Evolutionary conservation across 257 asterid genomes (phyloP), one percentile per base, ranked within the genome.

Genomic region (Lycium ferocissimum): DNA sequence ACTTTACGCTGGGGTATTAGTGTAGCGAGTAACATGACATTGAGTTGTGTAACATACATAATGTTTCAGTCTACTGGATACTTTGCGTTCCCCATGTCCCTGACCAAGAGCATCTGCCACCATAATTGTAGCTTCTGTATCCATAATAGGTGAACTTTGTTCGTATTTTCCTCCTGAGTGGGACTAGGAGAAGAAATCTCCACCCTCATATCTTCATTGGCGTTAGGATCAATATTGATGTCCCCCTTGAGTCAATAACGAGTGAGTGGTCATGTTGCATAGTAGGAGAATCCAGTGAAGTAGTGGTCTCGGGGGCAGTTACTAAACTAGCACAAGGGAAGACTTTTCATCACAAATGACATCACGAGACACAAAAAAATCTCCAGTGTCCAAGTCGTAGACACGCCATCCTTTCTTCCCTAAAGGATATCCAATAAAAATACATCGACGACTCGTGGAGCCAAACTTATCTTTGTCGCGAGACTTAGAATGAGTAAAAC

Each of bases 371-470:
- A 84, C 78, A 84, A 84, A 73, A 22, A 2, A 0, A 11, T 59
- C 47, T 2, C 1, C 14, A 22, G 58, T 61, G 0, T 79, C 71
- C 9, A 63, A 26, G 49, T 61, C 82, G 57, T 51, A 71, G 3
- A 72, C 5, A 2, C 14, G 0, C 75, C 61, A 71, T 9, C 81
- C 80, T 51, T 38, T 72, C 12, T 84, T 37, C 2, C 45, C 59
- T 2, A 9, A 58, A 2, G 86, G 83, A 20, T 84, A 84, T 3
- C 82, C 75, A 54, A 54, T 2, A 37, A 83, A 83, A 9, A 33
- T 9, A 56, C 71, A 43, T 18, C 8, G 20, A 6, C 9, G 45
- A 47, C 85, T 83, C 1, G 33, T 45, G 26, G 3, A 7, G 17
- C 35, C 9, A 54, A 67, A 35, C 17, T 70, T 83, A 26, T 83